Percentiles rank a stretch among this genome's conserved stretches.
Conservation (phyloP, 2,329 filamentous ascomycete genomes). For the Colletotrichum shisoi region DNA sequence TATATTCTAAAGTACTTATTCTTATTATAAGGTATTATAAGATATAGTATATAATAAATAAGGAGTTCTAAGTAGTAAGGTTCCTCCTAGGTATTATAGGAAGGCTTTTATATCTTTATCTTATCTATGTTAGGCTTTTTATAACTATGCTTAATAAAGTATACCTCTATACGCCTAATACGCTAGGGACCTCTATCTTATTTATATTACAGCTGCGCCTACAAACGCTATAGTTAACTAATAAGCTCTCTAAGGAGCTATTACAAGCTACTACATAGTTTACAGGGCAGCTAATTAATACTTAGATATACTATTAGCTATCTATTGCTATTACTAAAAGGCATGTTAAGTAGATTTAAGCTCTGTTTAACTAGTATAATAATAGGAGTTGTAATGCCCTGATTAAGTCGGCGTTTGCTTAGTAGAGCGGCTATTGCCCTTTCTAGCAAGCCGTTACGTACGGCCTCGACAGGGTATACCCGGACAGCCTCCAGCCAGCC, state of each 20-base stretch:
- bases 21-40: neutral
- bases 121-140: constrained; percentile 1
- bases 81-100: neutral
- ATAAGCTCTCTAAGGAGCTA: neutral
- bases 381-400: no score
- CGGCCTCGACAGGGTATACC: no score
- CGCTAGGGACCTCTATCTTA: neutral
- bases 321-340: neutral
- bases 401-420: no score
- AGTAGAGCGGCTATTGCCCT: no score
- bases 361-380: no score
- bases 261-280: neutral
- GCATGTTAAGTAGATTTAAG: constrained; percentile 1
- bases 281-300: neutral
- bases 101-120: neutral
- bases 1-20: neutral
- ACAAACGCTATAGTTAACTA: neutral
- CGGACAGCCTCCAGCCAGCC: no score
- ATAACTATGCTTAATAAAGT: neutral
- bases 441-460: no score
- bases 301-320: neutral
- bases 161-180: neutral
- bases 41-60: neutral
- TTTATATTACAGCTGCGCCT: neutral
- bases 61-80: neutral